phyloP scores from a whole-genome alignment of 495 filamentous ascomycete species.

The Coniosporium apollinis region DNA sequence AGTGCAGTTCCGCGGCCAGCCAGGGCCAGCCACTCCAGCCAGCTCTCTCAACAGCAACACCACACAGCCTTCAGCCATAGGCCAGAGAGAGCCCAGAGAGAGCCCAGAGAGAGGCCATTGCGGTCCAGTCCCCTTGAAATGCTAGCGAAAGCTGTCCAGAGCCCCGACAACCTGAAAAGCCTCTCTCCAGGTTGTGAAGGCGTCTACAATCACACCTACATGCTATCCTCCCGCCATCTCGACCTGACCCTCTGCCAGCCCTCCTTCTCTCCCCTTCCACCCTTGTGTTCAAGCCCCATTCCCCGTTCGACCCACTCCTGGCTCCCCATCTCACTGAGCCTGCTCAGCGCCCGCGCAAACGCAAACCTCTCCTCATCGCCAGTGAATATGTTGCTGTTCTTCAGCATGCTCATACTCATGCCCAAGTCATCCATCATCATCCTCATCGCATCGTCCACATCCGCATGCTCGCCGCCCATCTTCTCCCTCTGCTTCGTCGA shows the following conservation, averaged over 20 bases:
- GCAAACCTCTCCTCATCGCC: slow-evolving; percentile 96
- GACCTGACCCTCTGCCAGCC: slow-evolving; percentile 25
- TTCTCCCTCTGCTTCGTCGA: slow-evolving; percentile 18
- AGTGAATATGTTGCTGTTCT: slow-evolving; percentile 73
- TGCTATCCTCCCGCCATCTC: slow-evolving; percentile 24
- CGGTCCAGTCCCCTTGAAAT: too few relatives aligned
- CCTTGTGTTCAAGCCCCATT: slow-evolving; percentile 32
- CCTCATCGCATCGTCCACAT: slow-evolving; percentile 67
- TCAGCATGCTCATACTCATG: slow-evolving; percentile 68
- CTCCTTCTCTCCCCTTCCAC: slow-evolving; percentile 24
- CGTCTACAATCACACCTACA: slow-evolving; percentile 8
- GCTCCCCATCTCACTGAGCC: slow-evolving; percentile 84
- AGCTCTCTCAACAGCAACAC: too few relatives aligned
- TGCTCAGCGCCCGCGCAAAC: slow-evolving; percentile 73
- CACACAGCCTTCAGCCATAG: too few relatives aligned
- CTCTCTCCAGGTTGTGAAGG: too few relatives aligned
- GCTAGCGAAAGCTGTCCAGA: too few relatives aligned
- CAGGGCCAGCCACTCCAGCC: too few relatives aligned
- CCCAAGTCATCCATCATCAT: slow-evolving; percentile 89
- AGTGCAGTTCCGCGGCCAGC: too few relatives aligned
- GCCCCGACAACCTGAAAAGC: too few relatives aligned
- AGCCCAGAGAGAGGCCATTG: too few relatives aligned
- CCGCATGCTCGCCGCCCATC: slow-evolving; percentile 33
- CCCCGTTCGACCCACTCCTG: slow-evolving; percentile 88
- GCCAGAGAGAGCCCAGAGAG: too few relatives aligned